A percentile compares a stretch with the other conserved stretches of the same genome.
phyloP scores from a whole-genome alignment of 2,329 filamentous ascomycete species.

The Mollisia scopiformis region DNA sequence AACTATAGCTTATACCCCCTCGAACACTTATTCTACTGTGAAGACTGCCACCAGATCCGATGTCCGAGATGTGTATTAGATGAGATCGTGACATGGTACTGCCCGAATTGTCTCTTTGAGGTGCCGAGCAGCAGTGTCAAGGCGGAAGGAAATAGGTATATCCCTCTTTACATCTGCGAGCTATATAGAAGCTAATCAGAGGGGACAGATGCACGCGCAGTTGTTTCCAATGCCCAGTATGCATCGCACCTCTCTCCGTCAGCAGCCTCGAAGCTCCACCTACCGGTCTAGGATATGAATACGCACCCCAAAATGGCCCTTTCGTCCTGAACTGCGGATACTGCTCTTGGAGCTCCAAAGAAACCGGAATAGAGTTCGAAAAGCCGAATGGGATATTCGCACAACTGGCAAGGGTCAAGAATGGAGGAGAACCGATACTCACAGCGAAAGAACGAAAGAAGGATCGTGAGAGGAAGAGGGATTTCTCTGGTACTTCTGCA shows the following conservation, averaged over 20 bases:
- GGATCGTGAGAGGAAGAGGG: slow-evolving; percentile 31
- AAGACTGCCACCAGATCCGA: slow-evolving; percentile 95
- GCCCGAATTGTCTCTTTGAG: slow-evolving; percentile 93
- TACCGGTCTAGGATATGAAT: slow-evolving; percentile 38
- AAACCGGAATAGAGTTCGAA: slow-evolving; percentile 89
- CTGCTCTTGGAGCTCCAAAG: slow-evolving; percentile 89
- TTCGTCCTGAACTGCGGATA: slow-evolving; percentile 87
- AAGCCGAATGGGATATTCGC: slow-evolving; percentile 83
- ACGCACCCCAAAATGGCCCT: slow-evolving; percentile 52
- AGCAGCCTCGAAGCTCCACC: slow-evolving; percentile 63
- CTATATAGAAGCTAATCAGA: slow-evolving; percentile 7
- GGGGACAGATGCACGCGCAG: slow-evolving; percentile 78
- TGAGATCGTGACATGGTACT: slow-evolving; percentile 94
- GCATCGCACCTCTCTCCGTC: slow-evolving; percentile 78
- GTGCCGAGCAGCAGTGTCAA: slow-evolving; percentile 92
- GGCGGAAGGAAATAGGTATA: slow-evolving; percentile 88
- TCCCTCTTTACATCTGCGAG: background rate
- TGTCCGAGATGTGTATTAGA: slow-evolving; percentile 91
- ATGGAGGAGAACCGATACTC: slow-evolving; percentile 56
- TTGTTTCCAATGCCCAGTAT: slow-evolving; percentile 94
- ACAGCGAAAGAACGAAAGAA: slow-evolving; percentile 46
- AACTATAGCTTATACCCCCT: slow-evolving; percentile 93
- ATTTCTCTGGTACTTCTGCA: slow-evolving; percentile 19
- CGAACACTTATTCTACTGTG: slow-evolving; percentile 93
- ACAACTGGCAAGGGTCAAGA: slow-evolving; percentile 75